Evolutionary conservation across 2,329 filamentous ascomycete genomes (phyloP), one percentile per base, ranked within the genome.

Genomic region (Sclerotiophoma versabilis): DNA sequence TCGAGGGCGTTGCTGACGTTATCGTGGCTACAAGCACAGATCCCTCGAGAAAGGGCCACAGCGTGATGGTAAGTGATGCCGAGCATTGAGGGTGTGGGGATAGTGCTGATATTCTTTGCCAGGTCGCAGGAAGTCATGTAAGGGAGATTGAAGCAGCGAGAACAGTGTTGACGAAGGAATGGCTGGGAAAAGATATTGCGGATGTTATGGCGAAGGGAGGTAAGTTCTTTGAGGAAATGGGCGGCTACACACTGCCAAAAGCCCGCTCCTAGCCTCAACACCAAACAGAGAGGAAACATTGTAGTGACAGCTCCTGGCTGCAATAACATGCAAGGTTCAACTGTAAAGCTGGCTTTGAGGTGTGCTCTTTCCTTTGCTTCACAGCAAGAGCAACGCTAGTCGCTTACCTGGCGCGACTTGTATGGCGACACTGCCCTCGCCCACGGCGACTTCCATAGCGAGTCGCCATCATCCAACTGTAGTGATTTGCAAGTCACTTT

Each of bases 1-100:
- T 76, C 0, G 70, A 71, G n/a, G 71, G 75, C 19, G 79, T 81
- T 11, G 79, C 77, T 1, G 65, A 68, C n/a, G 65, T 72, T 5
- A 76, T 81, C 44, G 65, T 77, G 9, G 63, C 74, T 46, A 73
- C 75, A 15, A 73, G 75, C 2, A 62, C 72, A 2, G 71, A 79
- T 63, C 48, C 56, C 5, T 42, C 20, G 2, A 57, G 62, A 17
- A 62, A 53, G 4, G 76, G 77, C 5, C 62, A 68, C 33, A 65
- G 65, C 32, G 39, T 71, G 14, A 57, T 72, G 63, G 69, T 71
- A 38, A 50, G 68, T 55, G 42, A 23, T 4, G 8, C 10, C 19
- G 3, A 4, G 20, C 12, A 14, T n/a, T 4, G 32, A n/a, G 9
- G 22, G 12, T n/a, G n/a, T 17, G 15, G 14, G 7, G 2, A 5